Base-by-base conservation (phyloP, 1,284 basidiomycete species). In the Pisolithus thermaeus region DNA sequence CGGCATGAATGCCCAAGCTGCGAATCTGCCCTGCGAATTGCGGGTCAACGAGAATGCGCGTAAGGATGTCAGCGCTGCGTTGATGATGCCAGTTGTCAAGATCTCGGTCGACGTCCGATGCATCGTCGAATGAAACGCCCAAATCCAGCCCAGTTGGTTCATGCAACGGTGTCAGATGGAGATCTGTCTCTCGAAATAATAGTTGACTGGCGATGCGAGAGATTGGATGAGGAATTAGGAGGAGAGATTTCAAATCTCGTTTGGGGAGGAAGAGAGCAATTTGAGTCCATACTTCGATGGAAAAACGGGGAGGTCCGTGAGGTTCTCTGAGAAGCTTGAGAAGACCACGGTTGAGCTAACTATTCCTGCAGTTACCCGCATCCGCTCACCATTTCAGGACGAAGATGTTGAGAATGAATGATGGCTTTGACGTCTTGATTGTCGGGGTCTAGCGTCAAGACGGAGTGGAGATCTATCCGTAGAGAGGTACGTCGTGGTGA, bases 21-120 rank as follows among this genome's bases (percentile, higher is more conserved):
- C 71, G 72, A 44, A 87, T 76, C 35, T 78, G 74, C 51, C 70
- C 69, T 1, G 84, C 81, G 58, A 87, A 87, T 9, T 70, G 63
- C 1, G 73, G 59, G 60, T 87, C 83, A 9, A 77, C 73, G 51
- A 86, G 80, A 55, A 87, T 78, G 25, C 81, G 72, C 0, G 81
- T 82, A 38, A 87, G 71, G 51, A 87, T 84, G 58, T 86, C 85
- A 3, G 84, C 84, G 55, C 77, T 85, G n/a, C 83, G 75, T 56
- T 80, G 80, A 1, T 80, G 77, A 59, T 83, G 77, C 58, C 76
- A 72, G 28, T 69, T 69, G 55, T 80, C 73, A 3, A 71, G 60
- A 35, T 67, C 70, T 64, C 61, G 56, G 25, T 54, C 52, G 14
- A 52, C 53, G 14, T 52, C 44, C 8, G 27, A 16, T 11, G 32